These are phyloP conservation scores for Fusarium verticillioides DNA, from an alignment of 2,329 filamentous ascomycete species.

Conservation along the genomic window DNA sequence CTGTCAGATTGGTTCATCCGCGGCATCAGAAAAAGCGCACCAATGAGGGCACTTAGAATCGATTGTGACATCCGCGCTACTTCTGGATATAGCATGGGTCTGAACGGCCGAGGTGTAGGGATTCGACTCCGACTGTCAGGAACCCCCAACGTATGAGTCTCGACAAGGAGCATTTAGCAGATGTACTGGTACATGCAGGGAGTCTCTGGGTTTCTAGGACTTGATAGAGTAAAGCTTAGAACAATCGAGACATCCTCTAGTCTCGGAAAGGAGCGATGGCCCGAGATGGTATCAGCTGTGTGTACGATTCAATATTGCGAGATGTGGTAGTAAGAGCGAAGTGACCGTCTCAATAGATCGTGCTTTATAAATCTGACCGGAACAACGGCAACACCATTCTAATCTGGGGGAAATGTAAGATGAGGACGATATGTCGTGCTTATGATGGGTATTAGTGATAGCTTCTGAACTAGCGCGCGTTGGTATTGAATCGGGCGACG, in stretches of 20 bases:
- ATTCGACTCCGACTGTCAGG: background rate
- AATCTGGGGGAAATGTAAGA: background rate
- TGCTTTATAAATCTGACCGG: background rate
- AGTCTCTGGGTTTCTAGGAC: fast-evolving
- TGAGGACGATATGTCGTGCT: background rate
- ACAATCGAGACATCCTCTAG: background rate
- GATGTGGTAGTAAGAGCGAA: background rate
- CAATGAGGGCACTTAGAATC: background rate
- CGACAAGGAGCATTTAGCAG: background rate
- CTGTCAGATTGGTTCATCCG: background rate
- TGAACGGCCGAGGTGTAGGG: background rate
- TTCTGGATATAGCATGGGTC: background rate
- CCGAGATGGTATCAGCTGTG: background rate
- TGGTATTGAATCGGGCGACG: too few species aligned
- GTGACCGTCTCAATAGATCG: fast-evolving
- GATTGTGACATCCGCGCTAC: constrained; percentile 2
- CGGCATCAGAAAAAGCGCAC: background rate
- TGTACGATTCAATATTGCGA: background rate
- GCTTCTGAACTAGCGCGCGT: background rate
- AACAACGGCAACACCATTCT: background rate
- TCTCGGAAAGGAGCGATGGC: background rate
- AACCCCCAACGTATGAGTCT: background rate
- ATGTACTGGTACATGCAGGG: background rate
- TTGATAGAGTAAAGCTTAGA: background rate
- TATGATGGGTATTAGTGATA: fast-evolving